These are phyloP conservation scores for Cercospora sojina DNA, from an alignment of 2,329 filamentous ascomycete species.

Conservation along the genomic window DNA sequence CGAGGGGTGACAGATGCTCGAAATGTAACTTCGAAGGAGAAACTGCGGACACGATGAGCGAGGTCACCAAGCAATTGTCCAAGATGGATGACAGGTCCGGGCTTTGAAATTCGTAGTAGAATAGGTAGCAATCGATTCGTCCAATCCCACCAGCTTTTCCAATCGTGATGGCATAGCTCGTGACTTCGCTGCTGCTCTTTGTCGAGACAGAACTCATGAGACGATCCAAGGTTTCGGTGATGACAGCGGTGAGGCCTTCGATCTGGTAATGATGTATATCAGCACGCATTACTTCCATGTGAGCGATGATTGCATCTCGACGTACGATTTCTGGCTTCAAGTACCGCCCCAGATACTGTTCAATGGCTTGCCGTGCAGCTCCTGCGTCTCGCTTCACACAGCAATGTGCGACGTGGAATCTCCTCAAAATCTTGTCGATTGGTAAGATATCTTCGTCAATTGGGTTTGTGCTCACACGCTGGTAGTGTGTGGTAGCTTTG, in stretches of 20 bases:
- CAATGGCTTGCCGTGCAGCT: conserved; percentile 5
- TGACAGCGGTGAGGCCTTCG: conserved; percentile 13
- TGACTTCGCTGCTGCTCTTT: conserved; percentile 19
- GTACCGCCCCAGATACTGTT: conserved; percentile 8
- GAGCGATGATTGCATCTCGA: neutral
- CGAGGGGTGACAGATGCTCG: neutral
- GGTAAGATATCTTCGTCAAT: conserved; percentile 15
- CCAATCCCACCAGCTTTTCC: conserved; percentile 13
- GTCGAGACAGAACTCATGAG: conserved; percentile 6
- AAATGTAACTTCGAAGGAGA: conserved; percentile 9
- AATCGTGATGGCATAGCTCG: conserved; percentile 15
- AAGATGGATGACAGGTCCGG: conserved; percentile 1
- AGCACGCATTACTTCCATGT: neutral
- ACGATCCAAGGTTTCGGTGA: neutral
- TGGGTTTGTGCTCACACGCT: conserved; percentile 3
- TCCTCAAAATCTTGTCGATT: conserved; percentile 13
- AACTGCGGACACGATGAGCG: conserved; percentile 12
- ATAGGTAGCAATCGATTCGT: conserved; percentile 19
- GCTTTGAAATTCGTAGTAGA: conserved; percentile 19
- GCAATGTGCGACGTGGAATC: conserved; percentile 16
- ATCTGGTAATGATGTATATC: neutral
- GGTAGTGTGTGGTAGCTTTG: conserved; percentile 13
- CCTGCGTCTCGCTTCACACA: conserved; percentile 10
- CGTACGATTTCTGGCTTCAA: conserved; percentile 13
- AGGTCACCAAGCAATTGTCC: conserved; percentile 17